Conservation (phyloP, 768 basidiomycete species). For the Mycena belliarum region DNA sequence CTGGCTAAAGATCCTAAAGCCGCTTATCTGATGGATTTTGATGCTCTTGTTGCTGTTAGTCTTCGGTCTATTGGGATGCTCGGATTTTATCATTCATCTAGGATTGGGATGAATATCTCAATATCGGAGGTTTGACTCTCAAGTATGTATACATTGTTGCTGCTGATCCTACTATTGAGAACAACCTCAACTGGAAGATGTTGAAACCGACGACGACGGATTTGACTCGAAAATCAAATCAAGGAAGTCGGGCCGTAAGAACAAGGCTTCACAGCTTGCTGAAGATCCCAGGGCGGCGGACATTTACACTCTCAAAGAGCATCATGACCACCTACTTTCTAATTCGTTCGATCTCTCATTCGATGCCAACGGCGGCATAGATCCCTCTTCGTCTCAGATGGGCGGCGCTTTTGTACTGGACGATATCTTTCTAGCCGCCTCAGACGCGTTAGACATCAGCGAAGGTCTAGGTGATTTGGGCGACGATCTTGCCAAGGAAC, state of each 20-base stretch:
- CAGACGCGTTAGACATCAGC: conserved; percentile 59
- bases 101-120: conserved; percentile 68
- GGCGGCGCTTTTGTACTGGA: conserved; percentile 50
- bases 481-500: conserved; percentile 73
- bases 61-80: background rate
- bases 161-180: conserved; percentile 2
- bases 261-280: conserved; percentile 26
- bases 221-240: conserved; percentile 44
- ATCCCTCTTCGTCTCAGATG: conserved; percentile 57
- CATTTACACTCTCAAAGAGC: conserved; percentile 68
- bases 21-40: conserved; percentile 58
- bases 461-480: conserved; percentile 66
- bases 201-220: conserved; percentile 48
- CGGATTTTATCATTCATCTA: conserved; percentile 24
- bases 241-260: conserved; percentile 31
- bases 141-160: background rate
- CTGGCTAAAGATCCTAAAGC: conserved; percentile 51
- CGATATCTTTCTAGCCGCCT: conserved; percentile 52
- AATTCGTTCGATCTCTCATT: conserved; percentile 68
- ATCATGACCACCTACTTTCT: conserved; percentile 66
- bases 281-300: conserved; percentile 55
- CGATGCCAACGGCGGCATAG: conserved; percentile 37
- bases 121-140: conserved; percentile 35
- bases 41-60: conserved; percentile 63
- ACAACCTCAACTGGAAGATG: conserved; percentile 24